These are phyloP conservation scores for Turritis glabra DNA, from an alignment of 345 rosid species.

Conservation along the genomic window DNA sequence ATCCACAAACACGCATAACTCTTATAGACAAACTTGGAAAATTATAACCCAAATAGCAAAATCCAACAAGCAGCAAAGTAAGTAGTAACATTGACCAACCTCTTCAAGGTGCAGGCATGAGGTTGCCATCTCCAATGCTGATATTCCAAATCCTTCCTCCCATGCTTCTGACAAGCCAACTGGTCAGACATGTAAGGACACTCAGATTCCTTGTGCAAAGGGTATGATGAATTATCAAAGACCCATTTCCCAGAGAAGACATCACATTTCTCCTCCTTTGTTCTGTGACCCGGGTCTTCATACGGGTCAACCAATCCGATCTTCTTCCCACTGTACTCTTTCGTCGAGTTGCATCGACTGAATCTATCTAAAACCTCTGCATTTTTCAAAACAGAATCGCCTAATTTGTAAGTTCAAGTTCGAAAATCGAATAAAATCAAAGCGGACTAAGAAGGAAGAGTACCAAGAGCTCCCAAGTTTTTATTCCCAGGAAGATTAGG, in stretches of 20 bases:
- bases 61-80: background rate
- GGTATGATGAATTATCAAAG: conserved; percentile 69
- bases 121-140: conserved; percentile 99
- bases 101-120: conserved; percentile 76
- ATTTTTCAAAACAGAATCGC: background rate
- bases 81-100: conserved; percentile 36
- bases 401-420: background rate
- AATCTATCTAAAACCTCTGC: conserved; percentile 85
- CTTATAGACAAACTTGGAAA: background rate
- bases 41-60: background rate
- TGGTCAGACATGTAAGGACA: conserved; percentile 99
- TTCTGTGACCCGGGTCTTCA: conserved; percentile 35
- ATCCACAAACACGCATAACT: background rate
- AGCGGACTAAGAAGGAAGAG: background rate
- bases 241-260: conserved; percentile 91
- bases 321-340: conserved; percentile 64
- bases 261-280: conserved; percentile 59
- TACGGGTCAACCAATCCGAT: conserved; percentile 52
- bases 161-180: conserved; percentile 93
- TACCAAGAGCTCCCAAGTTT: conserved; percentile 47
- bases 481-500: conserved; percentile 53
- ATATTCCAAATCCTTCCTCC: conserved; percentile 75
- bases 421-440: background rate
- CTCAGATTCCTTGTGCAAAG: conserved; percentile 73
- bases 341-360: conserved; percentile 68